Conservation (phyloP, 441 rosid species). For the Flueggea neowawraea region DNA sequence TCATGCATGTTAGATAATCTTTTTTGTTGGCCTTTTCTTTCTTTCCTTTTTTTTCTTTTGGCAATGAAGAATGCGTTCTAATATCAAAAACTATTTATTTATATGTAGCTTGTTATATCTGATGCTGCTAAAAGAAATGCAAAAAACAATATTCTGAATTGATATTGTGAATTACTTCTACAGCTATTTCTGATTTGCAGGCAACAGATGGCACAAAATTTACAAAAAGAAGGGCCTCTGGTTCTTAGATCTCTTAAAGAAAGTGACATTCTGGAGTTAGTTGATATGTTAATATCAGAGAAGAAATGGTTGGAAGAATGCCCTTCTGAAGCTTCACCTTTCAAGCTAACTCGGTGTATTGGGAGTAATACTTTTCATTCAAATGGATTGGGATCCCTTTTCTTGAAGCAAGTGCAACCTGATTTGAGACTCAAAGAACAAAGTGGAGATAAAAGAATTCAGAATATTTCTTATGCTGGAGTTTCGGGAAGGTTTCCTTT, state of each 20-base stretch:
- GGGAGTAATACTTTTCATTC: constrained; percentile 22
- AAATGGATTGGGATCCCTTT: constrained; percentile 45
- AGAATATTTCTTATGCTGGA: constrained; percentile 33
- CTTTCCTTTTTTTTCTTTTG: no score
- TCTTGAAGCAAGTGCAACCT: constrained; percentile 17
- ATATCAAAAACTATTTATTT: background rate
- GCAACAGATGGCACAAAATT: constrained; percentile 50
- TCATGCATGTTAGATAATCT: no score
- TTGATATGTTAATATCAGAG: constrained; percentile 44
- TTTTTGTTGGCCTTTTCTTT: no score
- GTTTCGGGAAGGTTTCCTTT: constrained; percentile 23
- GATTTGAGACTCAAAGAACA: constrained; percentile 10
- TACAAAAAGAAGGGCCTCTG: constrained; percentile 62
- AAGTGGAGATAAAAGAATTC: constrained; percentile 22
- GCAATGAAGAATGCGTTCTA: background rate
- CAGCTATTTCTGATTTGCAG: constrained; percentile 27
- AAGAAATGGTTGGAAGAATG: constrained; percentile 65
- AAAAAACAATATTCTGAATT: background rate
- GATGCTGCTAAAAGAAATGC: background rate
- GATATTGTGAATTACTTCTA: constrained; percentile 8
- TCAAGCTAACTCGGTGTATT: constrained; percentile 30
- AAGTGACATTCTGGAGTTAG: constrained; percentile 43
- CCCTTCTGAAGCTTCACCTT: constrained; percentile 43
- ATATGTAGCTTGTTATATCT: background rate
- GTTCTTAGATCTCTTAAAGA: constrained; percentile 38